Evolutionary conservation across 2,329 filamentous ascomycete species (phyloP).

Genomic region (Colletotrichum scovillei): DNA sequence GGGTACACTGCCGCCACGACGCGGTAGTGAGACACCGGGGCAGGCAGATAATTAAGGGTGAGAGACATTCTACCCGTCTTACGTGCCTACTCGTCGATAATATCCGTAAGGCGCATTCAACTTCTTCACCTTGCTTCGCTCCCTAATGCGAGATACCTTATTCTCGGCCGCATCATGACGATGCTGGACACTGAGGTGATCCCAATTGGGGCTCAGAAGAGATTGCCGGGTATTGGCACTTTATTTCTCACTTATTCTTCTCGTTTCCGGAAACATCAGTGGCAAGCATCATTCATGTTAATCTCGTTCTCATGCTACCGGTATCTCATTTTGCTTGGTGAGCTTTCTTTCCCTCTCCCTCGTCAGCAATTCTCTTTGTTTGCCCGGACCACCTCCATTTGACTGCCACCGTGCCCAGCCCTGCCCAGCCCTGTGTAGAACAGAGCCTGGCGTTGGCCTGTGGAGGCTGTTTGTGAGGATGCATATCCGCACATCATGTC

Average conservation of each 20-base stretch:
- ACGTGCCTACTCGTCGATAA: not conserved
- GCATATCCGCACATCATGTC: not conserved
- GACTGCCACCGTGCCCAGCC: conserved; percentile 4
- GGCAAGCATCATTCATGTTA: not conserved
- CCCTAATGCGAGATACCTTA: not conserved
- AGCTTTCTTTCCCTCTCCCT: not conserved
- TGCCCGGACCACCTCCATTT: not conserved
- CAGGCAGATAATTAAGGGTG: not conserved
- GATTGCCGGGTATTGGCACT: not conserved
- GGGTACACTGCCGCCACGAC: not conserved
- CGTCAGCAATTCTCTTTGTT: not conserved
- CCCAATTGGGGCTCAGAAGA: no score
- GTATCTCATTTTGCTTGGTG: not conserved
- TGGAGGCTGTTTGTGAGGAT: not conserved
- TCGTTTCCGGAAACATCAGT: not conserved
- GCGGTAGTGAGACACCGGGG: not conserved
- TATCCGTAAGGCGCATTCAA: not conserved
- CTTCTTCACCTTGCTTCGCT: not conserved
- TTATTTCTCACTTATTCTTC: not conserved
- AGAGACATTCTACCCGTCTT: not conserved
- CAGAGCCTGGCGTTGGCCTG: not conserved
- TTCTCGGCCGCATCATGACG: not conserved
- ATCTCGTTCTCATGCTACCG: not conserved
- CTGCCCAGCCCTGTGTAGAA: not conserved
- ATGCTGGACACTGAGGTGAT: not conserved